Evolutionary conservation across 371 early-diverging fungal species (phyloP).

Genomic region (Zopfochytrium polystomum): DNA sequence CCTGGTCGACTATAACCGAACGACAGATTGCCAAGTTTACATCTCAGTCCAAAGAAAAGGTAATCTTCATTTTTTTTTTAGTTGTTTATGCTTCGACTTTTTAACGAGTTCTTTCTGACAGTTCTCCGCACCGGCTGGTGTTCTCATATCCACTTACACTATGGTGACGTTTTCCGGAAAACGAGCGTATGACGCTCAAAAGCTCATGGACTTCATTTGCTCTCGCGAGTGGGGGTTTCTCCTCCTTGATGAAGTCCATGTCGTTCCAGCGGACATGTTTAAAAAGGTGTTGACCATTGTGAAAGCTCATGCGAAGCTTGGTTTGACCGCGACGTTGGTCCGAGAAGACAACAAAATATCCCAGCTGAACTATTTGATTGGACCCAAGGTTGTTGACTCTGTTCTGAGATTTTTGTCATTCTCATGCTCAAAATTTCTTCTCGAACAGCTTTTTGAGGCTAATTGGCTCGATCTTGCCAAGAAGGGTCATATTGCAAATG

Average conservation of each 20-base stretch:
- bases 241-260: slow-evolving; percentile 99
- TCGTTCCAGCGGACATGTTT: slow-evolving; percentile 97
- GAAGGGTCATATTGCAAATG: slow-evolving; percentile 98
- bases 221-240: slow-evolving; percentile 98
- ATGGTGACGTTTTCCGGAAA: slow-evolving; percentile 97
- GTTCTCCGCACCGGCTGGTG: slow-evolving; percentile 53
- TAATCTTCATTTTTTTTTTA: slow-evolving; percentile 23
- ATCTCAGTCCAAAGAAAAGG: slow-evolving; percentile 90
- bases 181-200: slow-evolving; percentile 92
- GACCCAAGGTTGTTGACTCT: too few relatives aligned
- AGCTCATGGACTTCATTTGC: slow-evolving; percentile 94
- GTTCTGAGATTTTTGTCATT: too few relatives aligned
- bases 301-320: slow-evolving; percentile 96
- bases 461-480: slow-evolving; percentile 99
- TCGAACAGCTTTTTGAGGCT: slow-evolving; percentile 99
- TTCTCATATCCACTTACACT: slow-evolving; percentile 97
- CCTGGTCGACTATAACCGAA: slow-evolving; percentile 93
- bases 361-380: slow-evolving; percentile 98
- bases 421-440: too few relatives aligned
- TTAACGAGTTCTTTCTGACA: neutral
- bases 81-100: slow-evolving; percentile 1
- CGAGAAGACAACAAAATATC: slow-evolving; percentile 99
- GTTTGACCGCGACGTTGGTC: slow-evolving; percentile 98
- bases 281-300: slow-evolving; percentile 93
- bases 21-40: slow-evolving; percentile 96